Conservation (phyloP, 495 filamentous ascomycete species). For the Lentithecium fluviatile region DNA sequence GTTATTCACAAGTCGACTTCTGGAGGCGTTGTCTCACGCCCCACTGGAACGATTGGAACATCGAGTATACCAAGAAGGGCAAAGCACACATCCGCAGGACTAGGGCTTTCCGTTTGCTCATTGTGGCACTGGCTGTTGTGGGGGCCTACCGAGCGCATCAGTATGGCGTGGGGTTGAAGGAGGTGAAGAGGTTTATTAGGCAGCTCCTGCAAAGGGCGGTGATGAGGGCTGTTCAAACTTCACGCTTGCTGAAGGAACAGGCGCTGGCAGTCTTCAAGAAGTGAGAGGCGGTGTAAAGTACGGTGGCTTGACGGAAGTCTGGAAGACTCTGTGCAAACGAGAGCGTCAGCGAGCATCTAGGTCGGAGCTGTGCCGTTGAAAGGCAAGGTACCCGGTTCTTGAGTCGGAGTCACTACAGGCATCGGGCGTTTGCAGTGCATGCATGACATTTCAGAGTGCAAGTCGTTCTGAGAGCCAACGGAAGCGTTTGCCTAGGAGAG, state of each 20-base stretch:
- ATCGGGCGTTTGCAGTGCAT: no score
- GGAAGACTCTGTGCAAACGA: no score
- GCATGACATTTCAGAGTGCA: no score
- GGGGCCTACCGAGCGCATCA: conserved; percentile 10
- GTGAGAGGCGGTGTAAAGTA: no score
- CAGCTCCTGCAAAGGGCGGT: neutral
- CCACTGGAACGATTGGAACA: conserved; percentile 55
- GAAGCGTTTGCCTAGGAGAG: no score
- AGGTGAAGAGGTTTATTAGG: conserved; percentile 4
- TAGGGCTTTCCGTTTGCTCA: conserved; percentile 1
- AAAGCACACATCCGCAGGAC: conserved; percentile 6
- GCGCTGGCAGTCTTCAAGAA: neutral
- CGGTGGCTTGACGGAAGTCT: no score
- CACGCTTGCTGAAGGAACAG: neutral
- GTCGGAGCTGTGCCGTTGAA: no score
- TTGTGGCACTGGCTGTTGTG: conserved; percentile 7
- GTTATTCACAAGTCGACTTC: conserved; percentile 31
- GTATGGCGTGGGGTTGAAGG: conserved; percentile 14
- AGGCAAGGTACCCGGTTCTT: no score
- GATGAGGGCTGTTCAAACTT: neutral
- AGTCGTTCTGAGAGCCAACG: no score
- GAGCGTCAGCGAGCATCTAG: no score
- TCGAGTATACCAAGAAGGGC: conserved; percentile 48
- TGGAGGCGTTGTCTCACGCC: conserved; percentile 53
- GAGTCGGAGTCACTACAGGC: no score